A percentile compares a stretch with the other conserved stretches of the same genome.
phyloP scores from a whole-genome alignment of 2,329 filamentous ascomycete genomes.

The Paraphaeosphaeria minitans region DNA sequence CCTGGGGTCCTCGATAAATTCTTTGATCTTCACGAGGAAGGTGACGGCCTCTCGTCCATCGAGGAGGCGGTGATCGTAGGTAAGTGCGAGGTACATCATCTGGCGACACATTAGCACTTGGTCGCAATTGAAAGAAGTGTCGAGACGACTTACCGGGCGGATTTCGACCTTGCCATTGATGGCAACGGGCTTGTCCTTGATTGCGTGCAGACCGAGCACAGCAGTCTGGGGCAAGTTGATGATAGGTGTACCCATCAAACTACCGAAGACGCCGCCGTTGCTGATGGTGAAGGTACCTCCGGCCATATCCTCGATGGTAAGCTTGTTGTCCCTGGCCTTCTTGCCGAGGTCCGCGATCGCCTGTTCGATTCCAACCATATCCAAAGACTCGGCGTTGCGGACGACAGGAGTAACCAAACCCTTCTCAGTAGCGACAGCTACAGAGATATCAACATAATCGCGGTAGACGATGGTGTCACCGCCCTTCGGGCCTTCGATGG shows the following conservation, averaged over 20 bases:
- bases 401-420: constrained; percentile 96
- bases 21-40: constrained; percentile 95
- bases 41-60: constrained; percentile 95
- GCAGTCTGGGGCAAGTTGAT: constrained; percentile 95
- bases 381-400: constrained; percentile 86
- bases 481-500: constrained; percentile 92
- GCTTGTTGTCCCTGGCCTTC: constrained; percentile 95
- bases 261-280: constrained; percentile 96
- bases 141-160: constrained; percentile 64
- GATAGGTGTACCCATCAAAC: constrained; percentile 95
- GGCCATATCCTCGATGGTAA: constrained; percentile 99
- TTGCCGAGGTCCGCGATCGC: constrained; percentile 91
- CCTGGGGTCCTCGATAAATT: constrained; percentile 93
- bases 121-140: background rate
- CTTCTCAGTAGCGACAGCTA: constrained; percentile 96
- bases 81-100: constrained; percentile 99
- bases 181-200: constrained; percentile 90
- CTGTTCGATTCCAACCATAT: constrained; percentile 87
- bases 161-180: constrained; percentile 95
- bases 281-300: constrained; percentile 98
- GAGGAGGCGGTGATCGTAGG: constrained; percentile 94
- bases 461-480: constrained; percentile 98
- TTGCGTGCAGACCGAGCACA: constrained; percentile 90
- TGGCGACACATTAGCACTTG: constrained; percentile 32
- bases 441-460: constrained; percentile 97